Percentiles rank a stretch among this genome's conserved stretches.
Conservation (phyloP, 768 basidiomycete genomes). For the Cyclocybe aegerita region DNA sequence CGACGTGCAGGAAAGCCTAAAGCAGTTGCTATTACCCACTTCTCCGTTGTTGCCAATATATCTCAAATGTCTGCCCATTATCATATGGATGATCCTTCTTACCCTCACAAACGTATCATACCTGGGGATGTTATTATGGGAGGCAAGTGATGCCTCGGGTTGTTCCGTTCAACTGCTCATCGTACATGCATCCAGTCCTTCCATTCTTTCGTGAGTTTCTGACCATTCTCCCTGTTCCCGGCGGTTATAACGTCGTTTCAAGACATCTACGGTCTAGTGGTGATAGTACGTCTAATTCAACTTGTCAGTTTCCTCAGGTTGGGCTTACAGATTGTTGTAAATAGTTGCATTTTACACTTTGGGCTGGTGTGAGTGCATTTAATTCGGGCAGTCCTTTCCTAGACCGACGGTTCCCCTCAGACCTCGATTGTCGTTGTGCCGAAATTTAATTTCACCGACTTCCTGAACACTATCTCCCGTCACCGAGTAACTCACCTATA, state of each 20-base stretch:
- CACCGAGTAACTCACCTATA: conserved; percentile 57
- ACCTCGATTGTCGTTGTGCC: conserved; percentile 59
- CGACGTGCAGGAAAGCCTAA: conserved; percentile 32
- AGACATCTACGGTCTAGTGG: conserved; percentile 64
- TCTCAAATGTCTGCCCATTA: conserved; percentile 58
- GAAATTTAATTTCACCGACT: conserved; percentile 59
- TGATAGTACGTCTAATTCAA: conserved; percentile 40
- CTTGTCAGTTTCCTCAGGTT: neutral
- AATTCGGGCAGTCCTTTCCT: neutral
- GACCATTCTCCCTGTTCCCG: neutral
- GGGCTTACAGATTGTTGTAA: neutral
- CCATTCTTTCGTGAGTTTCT: conserved; percentile 53
- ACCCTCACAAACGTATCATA: conserved; percentile 37
- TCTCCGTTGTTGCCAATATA: conserved; percentile 60
- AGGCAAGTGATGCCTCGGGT: conserved; percentile 35
- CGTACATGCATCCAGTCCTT: conserved; percentile 34
- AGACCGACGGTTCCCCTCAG: conserved; percentile 25
- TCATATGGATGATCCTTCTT: conserved; percentile 38
- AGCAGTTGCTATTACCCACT: conserved; percentile 72
- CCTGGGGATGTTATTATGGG: conserved; percentile 60
- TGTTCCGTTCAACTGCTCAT: neutral
- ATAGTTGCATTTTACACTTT: conserved; percentile 54
- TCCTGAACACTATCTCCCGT: conserved; percentile 52
- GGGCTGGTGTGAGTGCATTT: conserved; percentile 42
- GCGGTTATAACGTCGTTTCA: conserved; percentile 1